Conservation (phyloP, 805 yeast species). For the Spathaspora hagerdaliae region DNA sequence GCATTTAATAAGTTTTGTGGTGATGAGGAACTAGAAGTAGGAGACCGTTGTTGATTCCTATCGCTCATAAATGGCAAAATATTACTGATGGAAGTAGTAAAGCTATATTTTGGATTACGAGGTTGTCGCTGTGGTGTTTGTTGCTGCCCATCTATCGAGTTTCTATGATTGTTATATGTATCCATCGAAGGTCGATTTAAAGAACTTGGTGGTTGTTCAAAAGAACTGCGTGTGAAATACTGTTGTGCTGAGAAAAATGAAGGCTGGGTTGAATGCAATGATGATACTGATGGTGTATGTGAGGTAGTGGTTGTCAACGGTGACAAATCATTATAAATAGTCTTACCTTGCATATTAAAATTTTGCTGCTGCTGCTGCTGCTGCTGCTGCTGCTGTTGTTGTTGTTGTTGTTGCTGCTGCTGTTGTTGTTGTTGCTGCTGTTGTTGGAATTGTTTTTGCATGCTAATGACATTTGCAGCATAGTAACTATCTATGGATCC, state of each 20-base stretch:
- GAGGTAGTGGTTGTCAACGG: constrained; percentile 44
- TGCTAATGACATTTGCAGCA: constrained; percentile 9
- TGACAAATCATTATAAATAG: constrained; percentile 24
- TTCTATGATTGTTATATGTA: constrained; percentile 21
- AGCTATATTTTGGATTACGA: constrained; percentile 25
- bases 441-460: not conserved
- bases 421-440: constrained; percentile 4
- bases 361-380: not conserved
- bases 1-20: constrained; percentile 7
- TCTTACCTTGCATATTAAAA: not conserved
- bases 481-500: constrained; percentile 17
- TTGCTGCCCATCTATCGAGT: constrained; percentile 26
- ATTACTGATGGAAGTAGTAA: constrained; percentile 33
- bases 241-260: constrained; percentile 43
- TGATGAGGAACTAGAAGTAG: constrained; percentile 13
- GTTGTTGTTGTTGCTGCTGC: not conserved
- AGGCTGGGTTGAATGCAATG: constrained; percentile 39
- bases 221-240: constrained; percentile 31
- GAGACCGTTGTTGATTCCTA: constrained; percentile 17
- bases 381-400: not conserved
- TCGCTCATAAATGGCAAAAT: constrained; percentile 41
- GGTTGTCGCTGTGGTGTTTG: constrained; percentile 13
- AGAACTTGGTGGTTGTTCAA: constrained; percentile 30
- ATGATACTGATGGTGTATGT: constrained; percentile 36
- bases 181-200: constrained; percentile 31